Conservation (phyloP, 140 eudicot species). For the Erigeron philadelphicus region DNA sequence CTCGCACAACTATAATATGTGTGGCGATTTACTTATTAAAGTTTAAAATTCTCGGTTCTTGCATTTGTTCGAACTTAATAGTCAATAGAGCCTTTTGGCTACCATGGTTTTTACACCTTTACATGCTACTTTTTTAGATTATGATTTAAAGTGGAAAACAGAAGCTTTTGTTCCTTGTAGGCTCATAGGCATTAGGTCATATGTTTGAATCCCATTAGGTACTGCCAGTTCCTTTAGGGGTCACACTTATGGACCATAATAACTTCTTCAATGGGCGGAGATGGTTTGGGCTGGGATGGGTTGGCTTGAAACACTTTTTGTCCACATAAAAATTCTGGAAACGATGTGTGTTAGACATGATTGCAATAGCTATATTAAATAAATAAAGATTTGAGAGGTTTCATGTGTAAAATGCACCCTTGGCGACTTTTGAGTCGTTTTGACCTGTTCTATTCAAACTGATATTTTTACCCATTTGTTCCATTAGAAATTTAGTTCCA, state of each 20-base stretch:
- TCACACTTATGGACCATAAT: neutral
- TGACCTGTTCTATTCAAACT: too few species aligned
- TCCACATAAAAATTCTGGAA: neutral
- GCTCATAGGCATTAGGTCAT: neutral
- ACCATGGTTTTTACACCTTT: neutral
- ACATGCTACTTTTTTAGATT: neutral
- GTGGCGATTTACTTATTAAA: neutral
- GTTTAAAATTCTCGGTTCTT: neutral
- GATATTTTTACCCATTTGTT: too few species aligned
- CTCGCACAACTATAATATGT: neutral
- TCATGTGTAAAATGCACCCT: too few species aligned
- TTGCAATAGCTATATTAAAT: too few species aligned
- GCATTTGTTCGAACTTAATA: neutral
- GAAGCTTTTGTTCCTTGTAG: neutral
- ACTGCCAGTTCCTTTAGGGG: neutral
- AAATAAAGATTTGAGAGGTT: too few species aligned
- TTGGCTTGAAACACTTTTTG: neutral
- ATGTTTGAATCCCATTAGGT: neutral
- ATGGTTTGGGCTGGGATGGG: neutral
- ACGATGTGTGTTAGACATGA: too few species aligned
- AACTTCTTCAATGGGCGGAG: too few species aligned
- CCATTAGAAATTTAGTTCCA: too few species aligned
- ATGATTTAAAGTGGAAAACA: neutral
- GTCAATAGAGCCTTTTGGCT: neutral
- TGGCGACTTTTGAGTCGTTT: too few species aligned